phyloP scores from a whole-genome alignment of 805 yeast genomes.

The Dipodascopsis tothii region DNA sequence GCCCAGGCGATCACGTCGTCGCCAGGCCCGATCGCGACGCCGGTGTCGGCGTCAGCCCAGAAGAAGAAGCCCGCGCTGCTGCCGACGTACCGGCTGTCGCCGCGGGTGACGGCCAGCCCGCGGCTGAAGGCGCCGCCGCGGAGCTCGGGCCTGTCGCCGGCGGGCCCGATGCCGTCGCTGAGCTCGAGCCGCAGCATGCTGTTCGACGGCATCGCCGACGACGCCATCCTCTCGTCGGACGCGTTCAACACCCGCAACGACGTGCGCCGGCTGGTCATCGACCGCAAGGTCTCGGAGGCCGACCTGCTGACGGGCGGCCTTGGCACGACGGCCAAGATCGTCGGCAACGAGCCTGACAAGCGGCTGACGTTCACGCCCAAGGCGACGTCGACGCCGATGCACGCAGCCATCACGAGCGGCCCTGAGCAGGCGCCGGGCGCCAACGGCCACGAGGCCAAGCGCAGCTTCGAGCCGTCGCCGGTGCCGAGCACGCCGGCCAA shows the following conservation, averaged over 20 bases:
- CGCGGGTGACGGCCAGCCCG: conserved; percentile 47
- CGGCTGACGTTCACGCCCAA: conserved; percentile 14
- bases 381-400: neutral
- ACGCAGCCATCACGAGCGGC: no score
- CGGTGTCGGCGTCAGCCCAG: conserved; percentile 32
- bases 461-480: neutral
- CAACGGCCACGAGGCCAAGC: neutral
- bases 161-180: conserved; percentile 7
- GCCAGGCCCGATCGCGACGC: conserved; percentile 43
- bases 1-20: conserved; percentile 34
- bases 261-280: conserved; percentile 49
- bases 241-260: conserved; percentile 59
- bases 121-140: conserved; percentile 10
- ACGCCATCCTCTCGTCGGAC: conserved; percentile 61
- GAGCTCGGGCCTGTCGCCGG: conserved; percentile 8
- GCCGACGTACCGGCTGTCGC: conserved; percentile 56
- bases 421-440: neutral
- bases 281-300: conserved; percentile 32
- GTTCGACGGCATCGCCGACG: conserved; percentile 48
- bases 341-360: conserved; percentile 18
- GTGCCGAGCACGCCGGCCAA: neutral
- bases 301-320: conserved; percentile 19
- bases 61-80: conserved; percentile 57
- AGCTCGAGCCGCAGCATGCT: conserved; percentile 25
- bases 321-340: neutral